These are phyloP conservation scores for Candida arabinofermentans DNA, from an alignment of 805 yeast species.

Conservation along the genomic window DNA sequence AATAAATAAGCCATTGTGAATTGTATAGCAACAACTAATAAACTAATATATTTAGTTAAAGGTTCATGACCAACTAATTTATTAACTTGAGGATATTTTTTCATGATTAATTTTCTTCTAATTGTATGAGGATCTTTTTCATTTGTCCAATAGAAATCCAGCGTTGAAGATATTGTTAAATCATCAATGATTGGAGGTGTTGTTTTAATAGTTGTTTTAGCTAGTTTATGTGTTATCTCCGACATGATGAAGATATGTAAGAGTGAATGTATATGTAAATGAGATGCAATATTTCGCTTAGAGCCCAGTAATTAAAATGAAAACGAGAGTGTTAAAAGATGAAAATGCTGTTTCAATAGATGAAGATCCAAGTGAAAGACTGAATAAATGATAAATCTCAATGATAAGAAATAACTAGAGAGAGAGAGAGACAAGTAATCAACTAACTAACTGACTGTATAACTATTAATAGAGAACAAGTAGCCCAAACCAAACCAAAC, in stretches of 20 bases:
- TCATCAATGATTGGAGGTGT: constrained; percentile 26
- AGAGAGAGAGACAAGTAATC: not conserved
- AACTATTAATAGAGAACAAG: too few relatives aligned
- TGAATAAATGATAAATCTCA: not conserved
- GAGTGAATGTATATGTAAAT: not conserved
- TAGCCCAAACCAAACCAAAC: too few relatives aligned
- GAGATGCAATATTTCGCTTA: too few relatives aligned
- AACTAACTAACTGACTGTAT: too few relatives aligned
- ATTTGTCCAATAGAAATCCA: constrained; percentile 80
- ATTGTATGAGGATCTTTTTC: constrained; percentile 76
- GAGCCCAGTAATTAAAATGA: not conserved
- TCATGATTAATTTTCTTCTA: constrained; percentile 69
- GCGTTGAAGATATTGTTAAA: constrained; percentile 12
- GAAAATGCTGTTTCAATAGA: too few relatives aligned
- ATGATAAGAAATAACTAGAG: not conserved
- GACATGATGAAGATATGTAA: constrained; percentile 11
- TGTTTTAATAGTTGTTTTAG: constrained; percentile 17
- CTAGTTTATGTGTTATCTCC: constrained; percentile 15
- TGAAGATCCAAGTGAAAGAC: too few relatives aligned
- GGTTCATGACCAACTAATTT: constrained; percentile 87
- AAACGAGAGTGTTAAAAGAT: not conserved
- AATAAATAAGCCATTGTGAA: constrained; percentile 58
- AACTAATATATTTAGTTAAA: constrained; percentile 69
- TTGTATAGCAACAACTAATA: constrained; percentile 66
- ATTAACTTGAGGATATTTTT: constrained; percentile 73